phyloP scores from a whole-genome alignment of 1,284 basidiomycete species.

The Moesziomyces antarcticus region DNA sequence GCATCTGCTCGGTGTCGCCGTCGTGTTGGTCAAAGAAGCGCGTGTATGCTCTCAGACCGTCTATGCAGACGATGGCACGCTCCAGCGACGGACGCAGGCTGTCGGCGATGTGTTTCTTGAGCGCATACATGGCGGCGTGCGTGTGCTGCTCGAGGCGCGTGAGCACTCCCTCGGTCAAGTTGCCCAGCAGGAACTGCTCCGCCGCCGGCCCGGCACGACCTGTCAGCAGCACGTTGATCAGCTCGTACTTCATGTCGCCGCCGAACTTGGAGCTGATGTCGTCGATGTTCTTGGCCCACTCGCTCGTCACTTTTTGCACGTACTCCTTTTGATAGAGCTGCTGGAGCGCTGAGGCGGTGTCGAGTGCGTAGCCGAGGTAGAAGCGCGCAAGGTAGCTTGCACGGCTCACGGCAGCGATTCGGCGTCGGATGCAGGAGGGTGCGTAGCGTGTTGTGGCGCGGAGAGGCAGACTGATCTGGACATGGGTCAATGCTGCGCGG shows the following conservation, averaged over 20 bases:
- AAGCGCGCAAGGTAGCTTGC: constrained; percentile 37
- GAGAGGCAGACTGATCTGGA: constrained; percentile 11
- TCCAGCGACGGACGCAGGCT: constrained; percentile 35
- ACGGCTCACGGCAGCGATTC: constrained; percentile 19
- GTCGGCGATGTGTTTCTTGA: constrained; percentile 23
- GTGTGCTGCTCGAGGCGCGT: constrained; percentile 34
- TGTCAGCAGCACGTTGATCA: constrained; percentile 51
- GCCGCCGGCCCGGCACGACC: constrained; percentile 48
- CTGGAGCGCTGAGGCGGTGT: constrained; percentile 25
- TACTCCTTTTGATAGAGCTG: constrained; percentile 32
- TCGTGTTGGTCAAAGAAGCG: constrained; percentile 11
- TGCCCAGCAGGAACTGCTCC: constrained; percentile 54
- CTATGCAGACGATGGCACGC: constrained; percentile 21
- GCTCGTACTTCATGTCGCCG: constrained; percentile 50
- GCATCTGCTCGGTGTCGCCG: constrained; percentile 1
- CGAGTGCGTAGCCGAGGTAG: constrained; percentile 49
- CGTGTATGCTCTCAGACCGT: constrained; percentile 12
- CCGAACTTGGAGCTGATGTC: constrained; percentile 46
- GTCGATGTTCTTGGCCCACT: constrained; percentile 49
- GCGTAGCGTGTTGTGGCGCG: constrained; percentile 11
- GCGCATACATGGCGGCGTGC: constrained; percentile 22
- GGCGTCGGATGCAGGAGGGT: constrained; percentile 9
- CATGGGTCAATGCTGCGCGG: constrained; percentile 2
- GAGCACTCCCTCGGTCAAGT: constrained; percentile 54
- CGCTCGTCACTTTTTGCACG: constrained; percentile 29